Base-by-base conservation (phyloP, 1,284 basidiomycete genomes). In the Cutaneotrichosporon cutaneum region DNA sequence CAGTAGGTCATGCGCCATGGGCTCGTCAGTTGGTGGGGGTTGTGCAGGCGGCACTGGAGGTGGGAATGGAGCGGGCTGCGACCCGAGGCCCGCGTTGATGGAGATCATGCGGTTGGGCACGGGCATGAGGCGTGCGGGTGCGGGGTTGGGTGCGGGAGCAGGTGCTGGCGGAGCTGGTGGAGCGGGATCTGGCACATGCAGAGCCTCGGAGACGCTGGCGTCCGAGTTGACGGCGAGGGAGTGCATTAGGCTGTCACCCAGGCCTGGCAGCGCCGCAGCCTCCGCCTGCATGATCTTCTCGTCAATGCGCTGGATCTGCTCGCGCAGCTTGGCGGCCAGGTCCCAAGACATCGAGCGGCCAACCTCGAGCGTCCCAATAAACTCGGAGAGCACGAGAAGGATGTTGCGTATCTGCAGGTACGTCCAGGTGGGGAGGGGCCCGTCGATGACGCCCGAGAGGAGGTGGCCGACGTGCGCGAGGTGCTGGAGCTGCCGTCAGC, bases 401-500 rank as follows among this genome's bases (percentile, higher is more conserved):
- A 53, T 36, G 21, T 53, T 53, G 32, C 52, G 52, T 3, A 53
- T 33, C 18, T 53, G 52, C 10, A 53, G 52, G 32, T 53, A 53
- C 3, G 52, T 36, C 52, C 52, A 53, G 11, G 32, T 33, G 2
- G 52, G 35, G n/a, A 53, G 52, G 2, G 52, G 52, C 26, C 32
- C 32, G n/a, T 53, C 21, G 21, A 53, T 53, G 52, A 53, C 18
- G 1, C n/a, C 52, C 4, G 52, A 33, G 13, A 53, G 52, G 32
- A 53, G 32, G 52, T 53, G 32, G 52, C 52, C 52, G 10, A 53
- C 22, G 32, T 36, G 32, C 3, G 52, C 52, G 52, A 53, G 32
- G 33, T 53, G 52, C n/a, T 53, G 52, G n/a, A 53, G 52, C 52
- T 53, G 50, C 14, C 11, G 50, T 51, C 50, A 51, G 50, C 44